A percentile compares a stretch with the other conserved stretches of the same genome.
phyloP scores from a whole-genome alignment of 2,329 filamentous ascomycete species.

The Diaporthe sp. region DNA sequence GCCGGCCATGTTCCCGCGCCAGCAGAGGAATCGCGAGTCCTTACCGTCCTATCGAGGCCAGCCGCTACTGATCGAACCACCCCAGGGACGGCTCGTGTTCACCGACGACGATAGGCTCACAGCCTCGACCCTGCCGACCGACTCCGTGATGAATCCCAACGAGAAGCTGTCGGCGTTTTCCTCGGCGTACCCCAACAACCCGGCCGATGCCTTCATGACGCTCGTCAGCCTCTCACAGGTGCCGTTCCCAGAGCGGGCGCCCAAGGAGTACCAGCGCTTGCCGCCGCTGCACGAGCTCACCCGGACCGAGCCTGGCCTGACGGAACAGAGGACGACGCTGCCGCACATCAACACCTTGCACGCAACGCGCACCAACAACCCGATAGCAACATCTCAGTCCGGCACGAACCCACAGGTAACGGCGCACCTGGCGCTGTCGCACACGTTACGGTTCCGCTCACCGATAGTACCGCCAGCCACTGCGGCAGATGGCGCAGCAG shows the following conservation, averaged over 20 bases:
- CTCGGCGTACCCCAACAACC: conserved; percentile 53
- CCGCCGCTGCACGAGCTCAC: conserved; percentile 70
- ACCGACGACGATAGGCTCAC: conserved; percentile 69
- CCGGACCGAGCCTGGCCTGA: conserved; percentile 65
- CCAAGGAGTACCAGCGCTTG: conserved; percentile 69
- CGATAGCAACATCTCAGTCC: conserved; percentile 50
- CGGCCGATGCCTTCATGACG: conserved; percentile 68
- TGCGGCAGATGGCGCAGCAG: conserved; percentile 39
- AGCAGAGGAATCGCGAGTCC: conserved; percentile 63
- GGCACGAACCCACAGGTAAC: conserved; percentile 61
- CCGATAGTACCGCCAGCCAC: conserved; percentile 44
- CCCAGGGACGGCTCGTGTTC: conserved; percentile 65
- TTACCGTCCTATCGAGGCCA: conserved; percentile 71
- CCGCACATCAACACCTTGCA: conserved; percentile 69
- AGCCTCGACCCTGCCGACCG: conserved; percentile 69
- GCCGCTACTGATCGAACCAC: conserved; percentile 70
- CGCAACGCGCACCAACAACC: conserved; percentile 60
- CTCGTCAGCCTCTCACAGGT: conserved; percentile 66
- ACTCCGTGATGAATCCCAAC: conserved; percentile 66
- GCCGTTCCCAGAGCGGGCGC: conserved; percentile 59
- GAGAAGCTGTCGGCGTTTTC: conserved; percentile 68
- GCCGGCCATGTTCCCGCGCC: conserved; percentile 46
- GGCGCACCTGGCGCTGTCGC: conserved; percentile 69
- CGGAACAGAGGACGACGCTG: conserved; percentile 60
- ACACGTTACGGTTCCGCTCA: conserved; percentile 57